Conservation (phyloP, 257 asterid genomes). For the Nicotiana benthamiana region DNA sequence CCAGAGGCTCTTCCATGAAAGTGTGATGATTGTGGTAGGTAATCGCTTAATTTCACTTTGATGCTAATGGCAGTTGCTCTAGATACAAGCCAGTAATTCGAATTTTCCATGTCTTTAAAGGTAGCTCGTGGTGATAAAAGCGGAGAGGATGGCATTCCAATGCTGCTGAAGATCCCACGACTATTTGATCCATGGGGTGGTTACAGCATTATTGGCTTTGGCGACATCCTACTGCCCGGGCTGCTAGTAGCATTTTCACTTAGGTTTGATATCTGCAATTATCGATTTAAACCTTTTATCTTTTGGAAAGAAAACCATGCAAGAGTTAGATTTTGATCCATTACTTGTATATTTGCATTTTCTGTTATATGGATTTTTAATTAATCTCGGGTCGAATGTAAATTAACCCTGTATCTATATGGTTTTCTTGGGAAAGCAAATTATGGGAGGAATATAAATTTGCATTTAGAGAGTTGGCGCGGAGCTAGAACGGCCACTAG, state of each 20-base stretch:
- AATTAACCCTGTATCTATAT: not conserved
- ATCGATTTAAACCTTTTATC: not conserved
- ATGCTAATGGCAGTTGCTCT: not conserved
- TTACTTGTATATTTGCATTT: not conserved
- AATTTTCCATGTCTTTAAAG: constrained; percentile 24
- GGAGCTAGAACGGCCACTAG: not conserved
- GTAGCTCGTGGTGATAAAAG: constrained; percentile 93
- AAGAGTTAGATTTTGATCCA: not conserved
- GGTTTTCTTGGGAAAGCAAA: not conserved
- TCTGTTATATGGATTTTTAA: not conserved
- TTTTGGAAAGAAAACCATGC: not conserved
- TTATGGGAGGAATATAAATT: not conserved
- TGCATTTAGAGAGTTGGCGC: not conserved
- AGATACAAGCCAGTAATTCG: constrained; percentile 7
- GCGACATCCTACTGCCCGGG: constrained; percentile 86
- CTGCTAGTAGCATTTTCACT: constrained; percentile 74
- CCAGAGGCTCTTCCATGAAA: constrained; percentile 66
- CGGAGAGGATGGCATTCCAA: constrained; percentile 82
- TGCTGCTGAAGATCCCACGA: constrained; percentile 86
- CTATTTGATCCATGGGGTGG: constrained; percentile 98
- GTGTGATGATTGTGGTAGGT: constrained; percentile 96
- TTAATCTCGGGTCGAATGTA: not conserved
- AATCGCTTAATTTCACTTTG: constrained; percentile 9
- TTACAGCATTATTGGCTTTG: constrained; percentile 84
- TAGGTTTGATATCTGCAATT: constrained; percentile 35